These are phyloP conservation scores for Monosporozyma servazzii DNA, from an alignment of 805 yeast species.

Conservation along the genomic window DNA sequence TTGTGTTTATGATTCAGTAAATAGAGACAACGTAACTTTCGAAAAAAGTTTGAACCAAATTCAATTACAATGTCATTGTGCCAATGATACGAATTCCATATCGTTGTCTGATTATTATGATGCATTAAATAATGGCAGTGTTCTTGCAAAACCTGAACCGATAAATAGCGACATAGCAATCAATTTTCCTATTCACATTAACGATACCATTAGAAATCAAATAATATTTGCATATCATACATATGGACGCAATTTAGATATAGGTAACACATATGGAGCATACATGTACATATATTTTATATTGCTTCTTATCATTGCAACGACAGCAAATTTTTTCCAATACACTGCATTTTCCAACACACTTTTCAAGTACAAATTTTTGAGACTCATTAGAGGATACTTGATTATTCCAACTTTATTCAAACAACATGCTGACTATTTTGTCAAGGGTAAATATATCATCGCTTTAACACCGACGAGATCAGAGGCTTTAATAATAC, in stretches of 20 bases:
- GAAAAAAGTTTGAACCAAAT: slow-evolving; percentile 9
- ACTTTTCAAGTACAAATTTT: slow-evolving; percentile 6
- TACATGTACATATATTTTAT: slow-evolving; percentile 12
- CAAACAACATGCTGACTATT: slow-evolving; percentile 15
- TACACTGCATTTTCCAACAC: slow-evolving; percentile 7
- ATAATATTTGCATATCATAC: slow-evolving; percentile 13
- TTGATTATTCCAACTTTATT: slow-evolving; percentile 12
- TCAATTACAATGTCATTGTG: background rate
- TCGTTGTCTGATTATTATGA: slow-evolving; percentile 3
- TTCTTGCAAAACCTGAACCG: background rate
- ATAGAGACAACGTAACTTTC: slow-evolving; percentile 7
- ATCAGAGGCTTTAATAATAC: slow-evolving; percentile 14
- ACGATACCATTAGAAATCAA: slow-evolving; percentile 4
- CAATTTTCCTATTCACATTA: slow-evolving; percentile 10
- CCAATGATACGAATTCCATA: background rate
- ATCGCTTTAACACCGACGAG: slow-evolving; percentile 19
- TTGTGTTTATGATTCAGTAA: slow-evolving; percentile 15
- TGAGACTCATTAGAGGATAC: slow-evolving; percentile 13
- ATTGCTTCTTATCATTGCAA: slow-evolving; percentile 3
- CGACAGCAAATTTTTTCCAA: slow-evolving; percentile 7
- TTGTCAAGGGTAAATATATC: slow-evolving; percentile 4
- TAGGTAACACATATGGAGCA: slow-evolving; percentile 10
- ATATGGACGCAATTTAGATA: slow-evolving; percentile 15
- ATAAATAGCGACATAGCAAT: background rate
- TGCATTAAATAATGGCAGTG: slow-evolving; percentile 14